Conservation (phyloP, 2,329 filamentous ascomycete genomes). For the Colletotrichum eleusines region DNA sequence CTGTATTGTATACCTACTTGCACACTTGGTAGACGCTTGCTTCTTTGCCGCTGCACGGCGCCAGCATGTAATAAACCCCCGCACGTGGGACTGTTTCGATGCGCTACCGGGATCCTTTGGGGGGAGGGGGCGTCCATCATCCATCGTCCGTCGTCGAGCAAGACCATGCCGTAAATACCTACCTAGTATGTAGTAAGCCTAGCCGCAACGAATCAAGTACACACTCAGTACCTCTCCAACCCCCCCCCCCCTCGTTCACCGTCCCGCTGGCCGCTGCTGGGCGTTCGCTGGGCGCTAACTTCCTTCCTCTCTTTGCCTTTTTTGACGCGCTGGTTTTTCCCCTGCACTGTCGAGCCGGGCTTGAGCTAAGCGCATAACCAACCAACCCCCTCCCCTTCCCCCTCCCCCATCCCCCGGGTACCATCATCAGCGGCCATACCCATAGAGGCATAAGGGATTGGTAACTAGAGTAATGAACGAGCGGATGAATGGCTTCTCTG, state of each 20-base stretch:
- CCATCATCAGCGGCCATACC: not conserved
- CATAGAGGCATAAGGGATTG: not conserved
- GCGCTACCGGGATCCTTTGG: slow-evolving; percentile 38
- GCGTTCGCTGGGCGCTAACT: not conserved
- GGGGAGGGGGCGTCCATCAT: slow-evolving; percentile 3
- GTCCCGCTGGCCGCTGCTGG: not conserved
- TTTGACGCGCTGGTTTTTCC: not conserved
- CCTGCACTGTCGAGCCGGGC: not conserved
- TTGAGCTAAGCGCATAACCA: not conserved
- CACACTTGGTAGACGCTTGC: not conserved
- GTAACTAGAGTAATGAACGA: not conserved
- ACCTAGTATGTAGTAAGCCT: no score
- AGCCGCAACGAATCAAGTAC: no score
- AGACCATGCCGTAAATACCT: no score
- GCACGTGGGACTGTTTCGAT: slow-evolving; percentile 42
- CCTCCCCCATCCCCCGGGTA: not conserved
- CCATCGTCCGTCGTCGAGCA: not conserved
- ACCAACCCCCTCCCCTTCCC: no score
- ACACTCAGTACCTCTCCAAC: no score
- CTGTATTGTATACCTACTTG: no score
- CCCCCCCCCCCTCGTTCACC: not conserved
- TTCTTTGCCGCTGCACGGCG: not conserved
- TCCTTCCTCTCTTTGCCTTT: not conserved
- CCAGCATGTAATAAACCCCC: slow-evolving; percentile 27
- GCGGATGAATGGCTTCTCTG: not conserved